Evolutionary conservation across 2,329 filamentous ascomycete species (phyloP).

Genomic region (Penicillium sclerotigenum): DNA sequence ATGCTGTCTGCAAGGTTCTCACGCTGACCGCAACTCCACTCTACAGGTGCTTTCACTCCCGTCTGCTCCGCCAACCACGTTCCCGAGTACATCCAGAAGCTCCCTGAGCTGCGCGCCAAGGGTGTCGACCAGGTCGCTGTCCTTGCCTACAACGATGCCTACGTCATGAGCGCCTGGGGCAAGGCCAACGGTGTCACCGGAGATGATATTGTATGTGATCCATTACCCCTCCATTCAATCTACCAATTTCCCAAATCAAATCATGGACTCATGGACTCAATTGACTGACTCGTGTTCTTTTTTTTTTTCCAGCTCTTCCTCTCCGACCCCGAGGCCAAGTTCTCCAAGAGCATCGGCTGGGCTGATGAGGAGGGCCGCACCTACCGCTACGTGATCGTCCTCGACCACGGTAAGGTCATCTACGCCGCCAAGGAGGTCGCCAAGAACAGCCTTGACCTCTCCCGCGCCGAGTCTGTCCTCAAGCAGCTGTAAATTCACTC

Average conservation of each 20-base stretch:
- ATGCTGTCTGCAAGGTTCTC: constrained; percentile 7
- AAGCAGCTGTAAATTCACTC: constrained; percentile 44
- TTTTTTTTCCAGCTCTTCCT: constrained; percentile 62
- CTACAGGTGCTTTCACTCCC: constrained; percentile 72
- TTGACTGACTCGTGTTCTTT: constrained; percentile 6
- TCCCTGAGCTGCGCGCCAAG: constrained; percentile 69
- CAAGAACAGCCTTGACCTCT: constrained; percentile 43
- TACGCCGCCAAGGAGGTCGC: constrained; percentile 72
- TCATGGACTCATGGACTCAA: no score
- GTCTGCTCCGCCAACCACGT: constrained; percentile 80
- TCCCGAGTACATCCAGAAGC: constrained; percentile 72
- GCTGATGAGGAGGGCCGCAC: constrained; percentile 67
- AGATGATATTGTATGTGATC: constrained; percentile 59
- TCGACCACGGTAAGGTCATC: constrained; percentile 78
- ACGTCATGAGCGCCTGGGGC: constrained; percentile 84
- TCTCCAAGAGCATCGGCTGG: constrained; percentile 78
- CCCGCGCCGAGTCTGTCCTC: constrained; percentile 48
- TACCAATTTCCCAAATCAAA: neutral
- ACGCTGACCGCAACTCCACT: constrained; percentile 16
- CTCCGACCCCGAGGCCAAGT: constrained; percentile 67
- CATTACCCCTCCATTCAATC: neutral
- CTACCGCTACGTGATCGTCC: constrained; percentile 72
- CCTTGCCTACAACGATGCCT: constrained; percentile 80
- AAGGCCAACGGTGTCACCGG: constrained; percentile 79
- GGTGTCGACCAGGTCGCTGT: constrained; percentile 79